Conservation (phyloP, 495 filamentous ascomycete genomes). For the Daldinia concentrica region DNA sequence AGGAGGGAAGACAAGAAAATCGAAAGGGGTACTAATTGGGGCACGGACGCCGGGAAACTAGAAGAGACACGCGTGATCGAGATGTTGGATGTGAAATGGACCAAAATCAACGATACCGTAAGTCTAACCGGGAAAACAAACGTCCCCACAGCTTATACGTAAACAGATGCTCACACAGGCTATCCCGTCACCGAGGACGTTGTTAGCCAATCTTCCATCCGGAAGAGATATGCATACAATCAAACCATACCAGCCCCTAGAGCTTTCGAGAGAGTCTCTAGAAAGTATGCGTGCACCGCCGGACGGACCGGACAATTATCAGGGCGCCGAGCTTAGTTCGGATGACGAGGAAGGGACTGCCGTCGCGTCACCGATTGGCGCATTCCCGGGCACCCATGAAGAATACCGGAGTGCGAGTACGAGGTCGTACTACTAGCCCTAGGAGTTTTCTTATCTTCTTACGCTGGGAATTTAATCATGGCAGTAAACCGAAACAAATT, state of each 20-base stretch:
- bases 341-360: slow-evolving; percentile 54
- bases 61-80: slow-evolving; percentile 89
- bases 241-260: slow-evolving; percentile 66
- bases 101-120: slow-evolving; percentile 90
- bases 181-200: slow-evolving; percentile 72
- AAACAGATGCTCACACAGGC: slow-evolving; percentile 81
- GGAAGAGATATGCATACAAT: slow-evolving; percentile 84
- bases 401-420: slow-evolving; percentile 51
- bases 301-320: slow-evolving; percentile 61
- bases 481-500: not conserved
- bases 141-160: slow-evolving; percentile 3
- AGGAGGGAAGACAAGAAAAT: slow-evolving; percentile 72
- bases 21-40: slow-evolving; percentile 76
- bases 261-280: slow-evolving; percentile 65
- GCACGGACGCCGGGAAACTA: slow-evolving; percentile 80
- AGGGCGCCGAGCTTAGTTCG: slow-evolving; percentile 52
- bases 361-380: slow-evolving; percentile 42
- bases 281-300: slow-evolving; percentile 60
- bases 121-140: slow-evolving; percentile 44
- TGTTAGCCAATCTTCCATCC: slow-evolving; percentile 81
- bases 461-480: not conserved
- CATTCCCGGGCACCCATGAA: slow-evolving; percentile 51
- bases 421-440: slow-evolving; percentile 49
- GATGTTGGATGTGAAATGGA: slow-evolving; percentile 89
- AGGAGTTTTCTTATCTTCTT: not conserved